Evolutionary conservation across 768 basidiomycete genomes (phyloP), one percentile per base, ranked within the genome.

Genomic region (Mycena rebaudengoi): DNA sequence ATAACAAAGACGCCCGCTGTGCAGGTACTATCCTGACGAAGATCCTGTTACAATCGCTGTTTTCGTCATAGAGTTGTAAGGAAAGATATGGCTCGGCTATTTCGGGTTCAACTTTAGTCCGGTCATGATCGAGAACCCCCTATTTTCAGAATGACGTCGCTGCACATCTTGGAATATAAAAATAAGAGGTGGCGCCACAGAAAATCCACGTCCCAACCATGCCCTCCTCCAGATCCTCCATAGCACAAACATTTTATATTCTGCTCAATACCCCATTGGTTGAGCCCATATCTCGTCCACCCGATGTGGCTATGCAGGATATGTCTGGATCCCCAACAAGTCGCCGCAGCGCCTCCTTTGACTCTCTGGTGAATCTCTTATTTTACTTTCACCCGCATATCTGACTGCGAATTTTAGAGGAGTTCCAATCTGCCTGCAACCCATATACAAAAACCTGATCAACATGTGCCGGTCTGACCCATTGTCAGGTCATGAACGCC

Each of bases 11-110:
- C 14, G n/a, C 69, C 73, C 16, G 25, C 81, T 2, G 44, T 3
- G 18, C 30, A 55, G 30, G 20, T 65, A 70, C 66, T 45, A 26
- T 43, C 91, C 91, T 57, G 89, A 87, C 21, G 90, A 91, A 32
- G 75, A 80, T 13, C 83, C 84, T 60, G 79, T 82, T 7, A 80
- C 66, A 20, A 82, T 76, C 12, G 78, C 79, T 28, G 74, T 78
- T 51, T 74, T 75, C 5, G 66, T 37, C 60, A 70, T 37, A 40
- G 43, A 16, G n/a, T n/a, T n/a, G n/a, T n/a, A n/a, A n/a, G n/a
- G n/a, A n/a, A n/a, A n/a, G n/a, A n/a, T n/a, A n/a, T n/a, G n/a
- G n/a, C n/a, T n/a, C n/a, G n/a, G n/a, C n/a, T n/a, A n/a, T n/a
- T n/a, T n/a, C n/a, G n/a, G n/a, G n/a, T n/a, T n/a, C n/a, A n/a